These are phyloP conservation scores for Gossypium thurberi DNA, from an alignment of 345 rosid genomes.

Conservation along the genomic window DNA sequence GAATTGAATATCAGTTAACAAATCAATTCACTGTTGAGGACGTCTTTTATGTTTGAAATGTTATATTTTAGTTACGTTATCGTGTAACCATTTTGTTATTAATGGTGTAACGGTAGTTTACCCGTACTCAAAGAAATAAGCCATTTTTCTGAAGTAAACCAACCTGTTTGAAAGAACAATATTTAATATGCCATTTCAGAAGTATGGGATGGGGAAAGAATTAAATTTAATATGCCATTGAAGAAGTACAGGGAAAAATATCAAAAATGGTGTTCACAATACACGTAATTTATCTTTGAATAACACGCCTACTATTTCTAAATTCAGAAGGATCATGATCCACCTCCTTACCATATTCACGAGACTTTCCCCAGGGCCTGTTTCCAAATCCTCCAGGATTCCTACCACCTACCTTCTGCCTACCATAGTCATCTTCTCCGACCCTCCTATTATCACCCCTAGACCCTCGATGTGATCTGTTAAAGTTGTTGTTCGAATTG, in stretches of 20 bases:
- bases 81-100: too few relatives aligned
- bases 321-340: constrained; percentile 33
- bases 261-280: not conserved
- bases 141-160: not conserved
- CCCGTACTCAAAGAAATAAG: too few relatives aligned
- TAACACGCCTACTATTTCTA: constrained; percentile 48
- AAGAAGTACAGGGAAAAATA: not conserved
- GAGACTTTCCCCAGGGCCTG: constrained; percentile 16
- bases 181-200: too few relatives aligned
- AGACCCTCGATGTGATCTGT: not conserved
- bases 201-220: too few relatives aligned
- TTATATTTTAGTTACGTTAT: too few relatives aligned
- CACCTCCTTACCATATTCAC: constrained; percentile 13
- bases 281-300: constrained; percentile 31
- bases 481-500: not conserved
- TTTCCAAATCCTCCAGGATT: constrained; percentile 15
- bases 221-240: not conserved
- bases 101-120: too few relatives aligned
- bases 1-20: rapidly evolving
- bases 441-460: not conserved
- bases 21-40: too few relatives aligned
- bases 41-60: rapidly evolving
- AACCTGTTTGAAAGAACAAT: not conserved
- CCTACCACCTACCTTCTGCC: constrained; percentile 6
- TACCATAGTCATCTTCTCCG: not conserved